Base-by-base conservation (phyloP, 2,329 filamentous ascomycete genomes). In the Cladosporium sphaerospermum region DNA sequence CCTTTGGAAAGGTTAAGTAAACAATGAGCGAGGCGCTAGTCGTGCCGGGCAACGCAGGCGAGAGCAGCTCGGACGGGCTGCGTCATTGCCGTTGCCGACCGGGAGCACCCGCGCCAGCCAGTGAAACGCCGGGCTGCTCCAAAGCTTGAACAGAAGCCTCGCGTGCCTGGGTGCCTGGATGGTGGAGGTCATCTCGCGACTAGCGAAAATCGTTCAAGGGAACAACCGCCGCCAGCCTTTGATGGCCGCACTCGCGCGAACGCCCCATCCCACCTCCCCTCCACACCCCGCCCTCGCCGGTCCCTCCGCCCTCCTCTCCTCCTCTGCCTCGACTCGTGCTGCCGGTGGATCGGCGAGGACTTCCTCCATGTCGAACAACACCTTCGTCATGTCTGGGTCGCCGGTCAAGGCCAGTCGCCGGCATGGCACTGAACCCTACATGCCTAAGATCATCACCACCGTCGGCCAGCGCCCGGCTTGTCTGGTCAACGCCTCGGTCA, bases 401-500 rank as follows among this genome's bases (percentile, higher is more conserved):
- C 89, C 90, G 11, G 76, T 84, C 55, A 86, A 68, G 80, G 9
- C 78, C 62, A 78, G 81, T 54, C 71, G 73, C 54, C 62, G 62
- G 55, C 75, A 78, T 16, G 78, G 78, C 55, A 77, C 78, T 53
- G 89, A 95, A 67, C 84, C 83, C 59, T 95, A 95, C 71, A 85
- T 86, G 46, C 92, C 92, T 34, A 88, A 85, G 67, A 88, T 96
- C 56, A 92, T 78, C 59, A 76, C 75, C 33, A 78, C 75, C 9
- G 71, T 78, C 47, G 76, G 76, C 54, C 75, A 76, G 71, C 83
- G 91, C 60, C 93, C 93, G 36, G 91, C 93, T 34, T 97, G 92
- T 67, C 79, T 99, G 46, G 92, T 99, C 61, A 99, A 99, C 76
- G 93, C 93, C 49, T 97, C 93, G 1, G 92, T 97, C 56, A 99